Evolutionary conservation across 2,329 filamentous ascomycete genomes (phyloP), one percentile per base, ranked within the genome.

Genomic region (Blastomyces gilchristii): DNA sequence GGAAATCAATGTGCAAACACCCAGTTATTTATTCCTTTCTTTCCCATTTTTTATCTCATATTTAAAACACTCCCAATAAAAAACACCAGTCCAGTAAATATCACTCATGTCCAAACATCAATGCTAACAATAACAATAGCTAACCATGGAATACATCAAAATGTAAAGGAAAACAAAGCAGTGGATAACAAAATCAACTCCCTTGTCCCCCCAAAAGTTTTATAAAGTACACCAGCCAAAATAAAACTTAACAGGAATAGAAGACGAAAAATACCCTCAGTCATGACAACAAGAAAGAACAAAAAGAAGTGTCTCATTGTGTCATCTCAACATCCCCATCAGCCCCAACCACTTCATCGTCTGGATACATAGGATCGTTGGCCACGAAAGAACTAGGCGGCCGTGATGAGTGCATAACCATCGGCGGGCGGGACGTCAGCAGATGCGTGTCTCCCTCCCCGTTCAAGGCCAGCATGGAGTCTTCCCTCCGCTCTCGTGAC

Each of bases 261-360:
- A 45, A 45, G n/a, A 9, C 5, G 22, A 49, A 49, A 9, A 22
- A 3, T 49, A 49, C 45, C 6, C 45, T 49, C 45, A n/a, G 18
- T 12, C 50, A 16, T 31, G 25, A 7, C 14, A 2, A 53, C 2
- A 53, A 31, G 12, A 16, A 18, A 14, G 3, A 43, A 9, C n/a
- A 61, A 8, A 59, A 63, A 58, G 80, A 49, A n/a, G 8, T 22
- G 11, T 83, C 41, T 56, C 53, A 56, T 39, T 37, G 53, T 25
- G 76, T 79, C 85, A 88, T 88, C 61, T 83, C 76, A 41, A 87
- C 82, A 69, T 87, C 85, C 9, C 73, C 77, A 65, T 83, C 80
- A 9, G n/a, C 8, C 72, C 70, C 34, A 63, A 62, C n/a, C 68
- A 65, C 66, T 28, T 68, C 70, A 11, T 71, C 72, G 22, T 78